Evolutionary conservation across 768 basidiomycete genomes (phyloP).

Genomic region (Boletus fagicola): DNA sequence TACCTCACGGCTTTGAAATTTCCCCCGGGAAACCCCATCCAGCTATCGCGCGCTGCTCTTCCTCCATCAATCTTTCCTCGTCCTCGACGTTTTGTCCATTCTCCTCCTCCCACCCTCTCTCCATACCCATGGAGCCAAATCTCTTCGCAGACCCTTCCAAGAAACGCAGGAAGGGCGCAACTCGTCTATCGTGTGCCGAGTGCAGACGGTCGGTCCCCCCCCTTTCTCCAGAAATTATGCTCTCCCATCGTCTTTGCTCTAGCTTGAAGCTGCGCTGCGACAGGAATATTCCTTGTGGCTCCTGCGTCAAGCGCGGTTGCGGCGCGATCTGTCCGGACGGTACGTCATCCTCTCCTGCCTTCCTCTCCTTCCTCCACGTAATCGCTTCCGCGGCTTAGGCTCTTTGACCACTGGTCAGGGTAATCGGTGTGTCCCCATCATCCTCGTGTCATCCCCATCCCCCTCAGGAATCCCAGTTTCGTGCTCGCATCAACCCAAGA

Average conservation of each 20-base stretch:
- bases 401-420: constrained; percentile 81
- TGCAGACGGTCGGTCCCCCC: constrained; percentile 57
- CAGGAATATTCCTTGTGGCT: constrained; percentile 72
- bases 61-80: constrained; percentile 27
- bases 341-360: constrained; percentile 35
- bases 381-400: constrained; percentile 41
- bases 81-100: constrained; percentile 17
- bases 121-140: constrained; percentile 22
- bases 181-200: constrained; percentile 76
- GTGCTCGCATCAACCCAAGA: constrained; percentile 79
- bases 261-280: constrained; percentile 53
- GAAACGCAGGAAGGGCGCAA: constrained; percentile 69
- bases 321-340: constrained; percentile 81
- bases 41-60: constrained; percentile 18
- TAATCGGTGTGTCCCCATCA: constrained; percentile 52
- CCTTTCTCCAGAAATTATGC: not conserved
- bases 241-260: not conserved
- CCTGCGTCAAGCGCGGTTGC: constrained; percentile 78
- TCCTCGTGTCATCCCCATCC: not conserved
- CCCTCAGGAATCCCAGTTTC: constrained; percentile 45
- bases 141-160: constrained; percentile 40
- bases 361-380: constrained; percentile 16
- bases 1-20: constrained; percentile 4
- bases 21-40: constrained; percentile 18
- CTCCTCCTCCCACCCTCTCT: not conserved